A percentile compares a stretch with the other conserved stretches of the same genome.
Evolutionary conservation across 352 stramenopile species (phyloP).

Genomic region (Achlya hypogyna): DNA sequence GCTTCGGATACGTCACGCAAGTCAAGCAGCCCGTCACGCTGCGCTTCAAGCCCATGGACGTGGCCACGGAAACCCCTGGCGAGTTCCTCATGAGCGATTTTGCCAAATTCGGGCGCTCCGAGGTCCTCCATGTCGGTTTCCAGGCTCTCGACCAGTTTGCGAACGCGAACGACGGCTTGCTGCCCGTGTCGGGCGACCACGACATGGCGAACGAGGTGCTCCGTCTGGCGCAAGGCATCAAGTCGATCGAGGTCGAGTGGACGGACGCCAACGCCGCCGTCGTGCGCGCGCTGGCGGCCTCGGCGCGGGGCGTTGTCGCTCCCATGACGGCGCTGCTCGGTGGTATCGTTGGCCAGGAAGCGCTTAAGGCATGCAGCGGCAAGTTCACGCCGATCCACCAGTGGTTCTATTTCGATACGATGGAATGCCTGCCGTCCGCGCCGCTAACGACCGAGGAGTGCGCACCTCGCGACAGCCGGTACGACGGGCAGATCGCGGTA

Average conservation of each 20-base stretch:
- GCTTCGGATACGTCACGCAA: slow-evolving; percentile 87
- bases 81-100: slow-evolving; percentile 98
- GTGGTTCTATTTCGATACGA: slow-evolving; percentile 98
- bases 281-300: slow-evolving; percentile 73
- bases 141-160: slow-evolving; percentile 83
- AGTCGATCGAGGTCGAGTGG: neutral
- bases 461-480: slow-evolving; percentile 58
- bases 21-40: slow-evolving; percentile 93
- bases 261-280: slow-evolving; percentile 62
- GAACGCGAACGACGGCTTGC: slow-evolving; percentile 52
- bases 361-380: slow-evolving; percentile 97
- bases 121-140: slow-evolving; percentile 86
- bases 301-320: slow-evolving; percentile 85
- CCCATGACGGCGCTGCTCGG: slow-evolving; percentile 96
- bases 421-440: slow-evolving; percentile 91
- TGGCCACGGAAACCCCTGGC: slow-evolving; percentile 80
- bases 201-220: slow-evolving; percentile 84
- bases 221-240: slow-evolving; percentile 36
- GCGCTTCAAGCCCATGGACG: slow-evolving; percentile 87
- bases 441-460: slow-evolving; percentile 42
- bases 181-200: slow-evolving; percentile 82
- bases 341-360: slow-evolving; percentile 96
- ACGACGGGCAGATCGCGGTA: slow-evolving; percentile 90
- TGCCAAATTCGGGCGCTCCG: slow-evolving; percentile 92
- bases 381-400: slow-evolving; percentile 99